Conservation (phyloP, 306 rosid species). For the Alnus rubra region DNA sequence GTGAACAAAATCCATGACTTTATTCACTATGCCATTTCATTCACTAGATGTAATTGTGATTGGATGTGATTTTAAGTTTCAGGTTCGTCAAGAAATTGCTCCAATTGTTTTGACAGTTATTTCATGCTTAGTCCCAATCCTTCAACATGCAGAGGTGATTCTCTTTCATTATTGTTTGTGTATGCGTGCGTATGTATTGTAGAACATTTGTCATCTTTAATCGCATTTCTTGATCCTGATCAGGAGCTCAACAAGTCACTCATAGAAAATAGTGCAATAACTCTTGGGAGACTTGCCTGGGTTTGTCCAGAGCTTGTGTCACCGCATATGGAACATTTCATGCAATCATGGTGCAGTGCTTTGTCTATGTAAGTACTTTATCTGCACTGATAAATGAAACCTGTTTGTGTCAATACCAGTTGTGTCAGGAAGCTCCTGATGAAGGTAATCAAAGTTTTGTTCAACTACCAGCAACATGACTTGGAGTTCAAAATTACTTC, state of each 20-base stretch:
- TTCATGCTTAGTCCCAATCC: slow-evolving; percentile 84
- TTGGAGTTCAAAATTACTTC: neutral
- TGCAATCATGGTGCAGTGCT: slow-evolving; percentile 97
- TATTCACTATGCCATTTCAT: neutral
- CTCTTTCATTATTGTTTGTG: slow-evolving; percentile 12
- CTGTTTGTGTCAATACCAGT: neutral
- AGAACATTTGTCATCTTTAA: slow-evolving; percentile 25
- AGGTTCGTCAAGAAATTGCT: slow-evolving; percentile 93
- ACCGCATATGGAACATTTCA: slow-evolving; percentile 98
- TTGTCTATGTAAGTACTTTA: slow-evolving; percentile 65
- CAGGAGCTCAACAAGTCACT: slow-evolving; percentile 91
- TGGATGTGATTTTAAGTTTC: slow-evolving; percentile 34
- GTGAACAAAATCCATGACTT: neutral
- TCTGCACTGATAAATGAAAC: neutral
- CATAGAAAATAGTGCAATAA: slow-evolving; percentile 92
- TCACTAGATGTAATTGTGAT: neutral
- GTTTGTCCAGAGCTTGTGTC: slow-evolving; percentile 95
- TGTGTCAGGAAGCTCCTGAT: slow-evolving; percentile 1
- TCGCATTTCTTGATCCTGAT: slow-evolving; percentile 33
- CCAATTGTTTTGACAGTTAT: slow-evolving; percentile 77
- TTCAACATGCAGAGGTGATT: slow-evolving; percentile 84
- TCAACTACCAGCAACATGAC: slow-evolving; percentile 2
- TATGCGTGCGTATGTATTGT: neutral
- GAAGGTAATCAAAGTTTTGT: neutral
- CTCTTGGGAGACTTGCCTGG: slow-evolving; percentile 98